phyloP scores from a whole-genome alignment of 139 green algal species.

The Micromonas commoda region DNA sequence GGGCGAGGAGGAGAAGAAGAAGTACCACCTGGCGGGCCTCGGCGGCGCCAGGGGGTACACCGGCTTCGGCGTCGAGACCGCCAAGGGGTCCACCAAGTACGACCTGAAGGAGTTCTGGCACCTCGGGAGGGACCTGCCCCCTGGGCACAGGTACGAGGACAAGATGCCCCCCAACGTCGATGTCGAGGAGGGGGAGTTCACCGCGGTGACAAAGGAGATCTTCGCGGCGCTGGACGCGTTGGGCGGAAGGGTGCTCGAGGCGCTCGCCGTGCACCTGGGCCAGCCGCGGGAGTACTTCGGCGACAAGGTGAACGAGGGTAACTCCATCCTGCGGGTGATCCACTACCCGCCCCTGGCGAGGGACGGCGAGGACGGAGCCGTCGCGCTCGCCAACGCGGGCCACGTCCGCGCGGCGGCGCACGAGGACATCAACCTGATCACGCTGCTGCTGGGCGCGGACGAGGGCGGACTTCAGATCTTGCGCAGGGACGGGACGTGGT shows the following conservation, averaged over 20 bases:
- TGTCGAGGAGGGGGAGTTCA: slow-evolving; percentile 14
- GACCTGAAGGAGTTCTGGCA: slow-evolving; percentile 28
- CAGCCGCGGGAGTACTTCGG: slow-evolving; percentile 14
- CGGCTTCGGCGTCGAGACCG: slow-evolving; percentile 17
- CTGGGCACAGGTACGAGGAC: background rate
- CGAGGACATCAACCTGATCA: slow-evolving; percentile 32
- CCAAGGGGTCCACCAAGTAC: background rate
- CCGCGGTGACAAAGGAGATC: background rate
- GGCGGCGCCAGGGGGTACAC: slow-evolving; percentile 28
- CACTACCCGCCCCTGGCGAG: slow-evolving; percentile 14
- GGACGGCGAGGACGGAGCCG: background rate
- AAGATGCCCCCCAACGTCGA: slow-evolving; percentile 17
- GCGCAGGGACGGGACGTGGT: slow-evolving; percentile 12
- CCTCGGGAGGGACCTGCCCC: background rate
- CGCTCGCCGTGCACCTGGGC: slow-evolving; percentile 18
- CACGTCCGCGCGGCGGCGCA: slow-evolving; percentile 15
- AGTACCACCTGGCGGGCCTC: background rate
- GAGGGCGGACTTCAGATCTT: slow-evolving; percentile 21
- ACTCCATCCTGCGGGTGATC: slow-evolving; percentile 22
- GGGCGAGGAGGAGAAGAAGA: slow-evolving; percentile 2
- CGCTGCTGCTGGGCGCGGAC: slow-evolving; percentile 10
- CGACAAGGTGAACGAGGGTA: slow-evolving; percentile 21
- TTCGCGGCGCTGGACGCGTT: slow-evolving; percentile 14
- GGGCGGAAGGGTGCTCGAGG: slow-evolving; percentile 3
- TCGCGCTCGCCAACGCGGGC: background rate